Evolutionary conservation across 2,329 filamentous ascomycete genomes (phyloP).

Genomic region (Cladosporium phlei): DNA sequence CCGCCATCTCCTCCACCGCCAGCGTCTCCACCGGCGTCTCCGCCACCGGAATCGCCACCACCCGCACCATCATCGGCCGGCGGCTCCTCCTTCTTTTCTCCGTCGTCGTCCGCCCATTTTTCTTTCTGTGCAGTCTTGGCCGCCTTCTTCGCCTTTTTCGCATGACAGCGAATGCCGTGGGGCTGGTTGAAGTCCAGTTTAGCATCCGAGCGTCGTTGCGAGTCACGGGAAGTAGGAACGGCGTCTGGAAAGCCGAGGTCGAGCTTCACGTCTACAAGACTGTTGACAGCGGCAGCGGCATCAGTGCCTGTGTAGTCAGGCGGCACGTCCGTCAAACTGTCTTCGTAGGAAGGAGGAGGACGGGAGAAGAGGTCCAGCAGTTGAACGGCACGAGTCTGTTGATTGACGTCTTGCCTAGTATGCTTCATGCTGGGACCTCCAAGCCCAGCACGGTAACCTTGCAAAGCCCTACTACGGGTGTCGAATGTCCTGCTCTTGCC

Average conservation of each 20-base stretch:
- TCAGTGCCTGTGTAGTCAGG: slow-evolving; percentile 43
- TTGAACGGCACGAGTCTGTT: not conserved
- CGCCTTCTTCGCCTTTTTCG: slow-evolving; percentile 44
- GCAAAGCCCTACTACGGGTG: no score
- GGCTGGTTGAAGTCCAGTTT: slow-evolving; percentile 56
- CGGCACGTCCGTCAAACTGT: slow-evolving; percentile 39
- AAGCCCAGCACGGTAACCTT: not conserved
- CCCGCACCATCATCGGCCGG: slow-evolving; percentile 32
- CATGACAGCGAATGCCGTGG: slow-evolving; percentile 48
- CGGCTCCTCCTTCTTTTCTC: slow-evolving; percentile 42
- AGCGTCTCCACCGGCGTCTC: slow-evolving; percentile 26
- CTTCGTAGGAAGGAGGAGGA: slow-evolving; percentile 43
- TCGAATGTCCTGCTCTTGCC: not conserved
- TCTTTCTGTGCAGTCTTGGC: slow-evolving; percentile 32
- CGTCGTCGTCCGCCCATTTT: slow-evolving; percentile 43
- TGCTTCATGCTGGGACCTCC: not conserved
- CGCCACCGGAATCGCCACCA: slow-evolving; percentile 29
- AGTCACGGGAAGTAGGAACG: not conserved
- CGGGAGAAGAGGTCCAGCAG: slow-evolving; percentile 26
- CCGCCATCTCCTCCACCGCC: slow-evolving; percentile 22
- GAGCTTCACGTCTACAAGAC: slow-evolving; percentile 8
- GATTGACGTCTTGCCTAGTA: not conserved
- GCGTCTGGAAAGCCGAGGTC: not conserved
- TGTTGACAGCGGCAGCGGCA: slow-evolving; percentile 29
- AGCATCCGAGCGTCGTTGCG: slow-evolving; percentile 23